Evolutionary conservation across 2,329 filamentous ascomycete genomes (phyloP).

Genomic region (Hypoxylon sp.): DNA sequence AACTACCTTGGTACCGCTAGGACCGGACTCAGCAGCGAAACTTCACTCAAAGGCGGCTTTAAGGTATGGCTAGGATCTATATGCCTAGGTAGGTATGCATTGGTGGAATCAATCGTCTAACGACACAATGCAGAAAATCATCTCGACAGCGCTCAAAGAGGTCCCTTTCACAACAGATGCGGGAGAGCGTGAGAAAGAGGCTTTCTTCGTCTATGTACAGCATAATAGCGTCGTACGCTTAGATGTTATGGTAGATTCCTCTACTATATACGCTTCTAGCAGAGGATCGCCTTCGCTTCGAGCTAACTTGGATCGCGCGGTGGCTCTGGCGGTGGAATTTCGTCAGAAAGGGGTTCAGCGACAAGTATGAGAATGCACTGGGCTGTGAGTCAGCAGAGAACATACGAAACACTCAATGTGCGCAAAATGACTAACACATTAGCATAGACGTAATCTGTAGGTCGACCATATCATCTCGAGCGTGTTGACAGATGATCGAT

Average conservation of each 20-base stretch:
- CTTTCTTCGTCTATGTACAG: conserved; percentile 9
- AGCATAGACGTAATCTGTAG: conserved; percentile 2
- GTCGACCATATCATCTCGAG: neutral
- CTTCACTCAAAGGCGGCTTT: neutral
- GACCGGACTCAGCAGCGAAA: neutral
- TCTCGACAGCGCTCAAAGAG: neutral
- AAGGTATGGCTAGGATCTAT: neutral
- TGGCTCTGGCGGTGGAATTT: conserved; percentile 19
- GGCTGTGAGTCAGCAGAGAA: neutral
- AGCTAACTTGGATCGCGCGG: neutral
- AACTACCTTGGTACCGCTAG: neutral
- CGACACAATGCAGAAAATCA: neutral
- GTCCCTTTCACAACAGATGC: conserved; percentile 5
- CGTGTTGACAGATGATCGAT: neutral
- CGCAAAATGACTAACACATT: neutral
- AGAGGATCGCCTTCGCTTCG: neutral
- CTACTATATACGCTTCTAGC: neutral
- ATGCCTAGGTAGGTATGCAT: neutral
- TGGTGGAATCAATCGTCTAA: neutral
- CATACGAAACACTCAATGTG: neutral
- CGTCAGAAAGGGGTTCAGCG: conserved; percentile 10
- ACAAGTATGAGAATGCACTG: conserved; percentile 3
- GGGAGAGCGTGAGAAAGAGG: neutral
- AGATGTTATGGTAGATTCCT: conserved; percentile 3
- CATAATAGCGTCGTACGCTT: conserved; percentile 3